Evolutionary conservation across 2,329 filamentous ascomycete species (phyloP), one percentile per base, ranked within the genome.

Genomic region (Metarhizium robertsii): DNA sequence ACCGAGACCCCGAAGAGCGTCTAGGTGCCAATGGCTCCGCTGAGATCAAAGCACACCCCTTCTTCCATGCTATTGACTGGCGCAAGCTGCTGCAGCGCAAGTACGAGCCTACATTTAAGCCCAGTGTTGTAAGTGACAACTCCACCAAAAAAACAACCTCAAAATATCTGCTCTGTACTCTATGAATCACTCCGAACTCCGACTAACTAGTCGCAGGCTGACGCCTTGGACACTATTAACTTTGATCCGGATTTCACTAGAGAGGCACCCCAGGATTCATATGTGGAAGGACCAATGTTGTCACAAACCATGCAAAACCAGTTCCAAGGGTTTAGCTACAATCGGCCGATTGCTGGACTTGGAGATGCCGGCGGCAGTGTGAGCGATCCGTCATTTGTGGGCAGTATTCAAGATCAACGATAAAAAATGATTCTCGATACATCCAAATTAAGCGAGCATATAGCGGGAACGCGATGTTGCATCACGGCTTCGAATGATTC

Each of bases 51-150:
- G 90, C 92, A 29, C 94, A 99, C 70, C 92, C 92, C 56, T 99
- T 99, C 80, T 97, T 99, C 81, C 92, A 96, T 68, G 92, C 90
- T 70, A 97, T 99, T 64, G 94, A 99, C 71, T 99, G 94, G 94
- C 87, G 92, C 65, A 97, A 97, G 76, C 79, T 99, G 58, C 77
- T 99, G 59, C 94, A 97, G 75, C 85, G 94, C 70, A 97, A 97
- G 76, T 97, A 97, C 69, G 92, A 97, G 76, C 94, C 94, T 57
- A 92, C 90, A 59, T 99, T 97, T 79, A 96, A 96, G 74, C 94
- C 94, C 57, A 95, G 85, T 70, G 92, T 96, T 78, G 89, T 95
- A 84, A 74, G 90, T 90, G 29, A 34, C 32, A 0, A 38, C 10
- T 14, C 13, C 10, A 6, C 32, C 32, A 11, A 18, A 20, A 25